These are phyloP conservation scores for Aspergillus sp. DNA, from an alignment of 2,329 filamentous ascomycete species.

Conservation along the genomic window DNA sequence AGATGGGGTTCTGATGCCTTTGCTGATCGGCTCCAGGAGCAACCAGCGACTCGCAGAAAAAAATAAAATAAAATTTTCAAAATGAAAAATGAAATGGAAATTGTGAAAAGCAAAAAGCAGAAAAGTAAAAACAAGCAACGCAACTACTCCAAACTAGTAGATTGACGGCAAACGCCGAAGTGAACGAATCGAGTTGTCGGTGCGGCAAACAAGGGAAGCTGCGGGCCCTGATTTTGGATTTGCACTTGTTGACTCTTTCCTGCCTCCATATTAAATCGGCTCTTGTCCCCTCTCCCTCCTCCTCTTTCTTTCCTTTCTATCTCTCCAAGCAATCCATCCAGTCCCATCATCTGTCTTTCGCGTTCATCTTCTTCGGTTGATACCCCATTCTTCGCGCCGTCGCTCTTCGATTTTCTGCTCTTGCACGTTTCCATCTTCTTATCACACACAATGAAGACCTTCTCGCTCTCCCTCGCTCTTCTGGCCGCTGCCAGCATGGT, in stretches of 20 bases:
- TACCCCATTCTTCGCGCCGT: slow-evolving; percentile 5
- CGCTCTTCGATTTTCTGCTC: slow-evolving; percentile 1
- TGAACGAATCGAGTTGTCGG: slow-evolving; percentile 3
- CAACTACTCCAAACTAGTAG: neutral
- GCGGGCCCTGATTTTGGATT: neutral
- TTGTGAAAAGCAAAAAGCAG: slow-evolving; percentile 10
- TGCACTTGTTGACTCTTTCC: slow-evolving; percentile 5
- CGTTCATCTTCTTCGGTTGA: neutral
- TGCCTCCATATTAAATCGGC: slow-evolving; percentile 19
- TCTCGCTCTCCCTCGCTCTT: slow-evolving; percentile 33
- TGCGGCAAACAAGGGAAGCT: neutral
- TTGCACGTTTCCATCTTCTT: neutral
- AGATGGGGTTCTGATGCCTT: neutral
- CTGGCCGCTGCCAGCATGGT: slow-evolving; percentile 31
- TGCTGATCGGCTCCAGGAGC: neutral
- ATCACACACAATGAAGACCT: slow-evolving; percentile 34
- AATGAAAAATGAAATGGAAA: slow-evolving; percentile 7
- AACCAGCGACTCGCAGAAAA: neutral
- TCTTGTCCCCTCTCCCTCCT: neutral
- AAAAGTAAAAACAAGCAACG: slow-evolving; percentile 10
- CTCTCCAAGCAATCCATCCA: neutral
- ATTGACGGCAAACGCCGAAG: slow-evolving; percentile 5
- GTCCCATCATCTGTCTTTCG: neutral
- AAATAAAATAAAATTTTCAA: slow-evolving; percentile 3
- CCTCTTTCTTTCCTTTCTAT: neutral